Conservation (phyloP, 1,284 basidiomycete genomes). For the Sporisorium exsertum region DNA sequence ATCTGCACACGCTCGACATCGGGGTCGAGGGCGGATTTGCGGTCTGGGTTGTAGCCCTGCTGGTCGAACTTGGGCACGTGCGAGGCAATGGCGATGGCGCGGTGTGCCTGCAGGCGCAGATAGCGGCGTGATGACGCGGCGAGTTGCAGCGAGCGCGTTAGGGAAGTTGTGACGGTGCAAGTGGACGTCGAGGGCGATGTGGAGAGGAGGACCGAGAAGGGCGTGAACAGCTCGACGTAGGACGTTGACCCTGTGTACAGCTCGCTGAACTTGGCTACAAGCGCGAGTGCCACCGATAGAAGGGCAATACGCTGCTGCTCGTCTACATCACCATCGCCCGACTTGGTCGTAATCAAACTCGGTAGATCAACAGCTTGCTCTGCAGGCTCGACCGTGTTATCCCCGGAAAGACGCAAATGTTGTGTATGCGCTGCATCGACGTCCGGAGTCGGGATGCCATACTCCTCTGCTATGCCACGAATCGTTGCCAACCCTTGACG, state of each 20-base stretch:
- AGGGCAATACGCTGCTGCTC: constrained; percentile 19
- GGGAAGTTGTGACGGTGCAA: constrained; percentile 69
- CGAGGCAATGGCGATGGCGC: constrained; percentile 92
- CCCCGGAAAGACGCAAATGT: constrained; percentile 23
- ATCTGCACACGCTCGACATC: constrained; percentile 90
- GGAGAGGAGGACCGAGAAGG: constrained; percentile 46
- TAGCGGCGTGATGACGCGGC: constrained; percentile 80
- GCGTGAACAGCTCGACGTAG: constrained; percentile 64
- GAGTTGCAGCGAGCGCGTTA: constrained; percentile 76
- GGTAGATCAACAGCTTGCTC: constrained; percentile 31
- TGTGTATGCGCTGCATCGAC: constrained; percentile 50
- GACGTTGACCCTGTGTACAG: constrained; percentile 61
- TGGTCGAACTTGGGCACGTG: constrained; percentile 94
- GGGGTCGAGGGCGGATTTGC: constrained; percentile 83
- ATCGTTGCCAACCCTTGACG: constrained; percentile 47
- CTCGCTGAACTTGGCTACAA: constrained; percentile 51
- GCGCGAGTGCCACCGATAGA: constrained; percentile 39
- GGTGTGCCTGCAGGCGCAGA: constrained; percentile 89
- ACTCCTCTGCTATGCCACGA: constrained; percentile 46
- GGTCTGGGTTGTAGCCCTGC: constrained; percentile 79
- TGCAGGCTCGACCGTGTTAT: constrained; percentile 16
- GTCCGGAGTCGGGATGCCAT: constrained; percentile 65
- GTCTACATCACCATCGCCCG: constrained; percentile 2
- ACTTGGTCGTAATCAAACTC: constrained; percentile 20
- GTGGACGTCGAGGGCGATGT: constrained; percentile 30